Evolutionary conservation across 2,329 filamentous ascomycete genomes (phyloP), one percentile per base, ranked within the genome.

Genomic region (Chaetomium olivaceum): DNA sequence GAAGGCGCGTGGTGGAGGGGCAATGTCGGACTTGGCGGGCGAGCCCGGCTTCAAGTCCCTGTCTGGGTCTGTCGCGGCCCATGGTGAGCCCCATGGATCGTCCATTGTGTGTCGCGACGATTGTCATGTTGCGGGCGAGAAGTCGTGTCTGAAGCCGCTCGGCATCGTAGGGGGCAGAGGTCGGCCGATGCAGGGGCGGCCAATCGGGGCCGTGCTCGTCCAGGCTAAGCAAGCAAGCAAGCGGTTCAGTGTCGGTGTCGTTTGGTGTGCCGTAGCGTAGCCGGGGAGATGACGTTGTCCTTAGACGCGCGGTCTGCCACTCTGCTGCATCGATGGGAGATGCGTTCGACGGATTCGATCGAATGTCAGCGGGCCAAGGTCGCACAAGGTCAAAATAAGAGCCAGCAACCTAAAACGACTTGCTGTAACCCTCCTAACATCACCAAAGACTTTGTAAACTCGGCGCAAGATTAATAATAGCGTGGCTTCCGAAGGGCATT

Each of bases 61-160:
- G 64, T 74, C 70, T 48, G 71, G 69, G 71, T 83, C 75, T 73
- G 77, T 74, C 65, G 78, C 79, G 66, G 82, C 80, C 85, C 85
- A 87, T 76, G 85, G 85, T 71, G 84, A 86, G 76, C 82, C 83
- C 85, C 85, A 87, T 72, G 85, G 85, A 84, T 87, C 84, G 75
- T 87, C 85, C 85, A 87, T 87, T 69, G 73, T 77, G 75, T 61
- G 33, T 58, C 54, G 66, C 62, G 64, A 65, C 65, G 65, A 66
- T 67, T 67, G 54, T 73, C 71, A 73, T 73, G 67, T 60, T 71
- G 66, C 58, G 66, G 31, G 58, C 52, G 43, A 21, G 27, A 46
- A 46, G 25, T 56, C 23, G 14, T 19, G 21, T 36, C 11, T 9
- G 46, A n/a, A n/a, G 16, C 61, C 21, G 51, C 52, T 60, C 57